phyloP scores from a whole-genome alignment of 2,329 filamentous ascomycete genomes.

The Lojkania enalia region DNA sequence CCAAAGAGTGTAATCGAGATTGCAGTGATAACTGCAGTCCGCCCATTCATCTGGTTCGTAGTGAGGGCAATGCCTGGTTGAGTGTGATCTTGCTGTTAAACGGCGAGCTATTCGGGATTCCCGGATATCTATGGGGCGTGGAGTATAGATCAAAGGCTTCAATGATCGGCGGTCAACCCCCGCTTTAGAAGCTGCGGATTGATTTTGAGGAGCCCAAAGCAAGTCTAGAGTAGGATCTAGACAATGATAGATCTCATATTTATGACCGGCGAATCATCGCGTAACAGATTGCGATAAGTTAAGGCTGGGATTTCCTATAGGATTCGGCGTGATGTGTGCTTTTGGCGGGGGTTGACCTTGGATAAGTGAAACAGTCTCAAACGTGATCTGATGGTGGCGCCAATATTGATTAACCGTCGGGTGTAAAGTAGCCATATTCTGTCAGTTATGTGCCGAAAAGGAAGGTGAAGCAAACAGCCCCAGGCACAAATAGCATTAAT shows the following conservation, averaged over 20 bases:
- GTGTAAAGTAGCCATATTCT: not conserved
- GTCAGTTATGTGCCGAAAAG: conserved; percentile 14
- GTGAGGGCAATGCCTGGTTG: not conserved
- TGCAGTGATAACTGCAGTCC: conserved; percentile 30
- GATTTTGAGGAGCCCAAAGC: no score
- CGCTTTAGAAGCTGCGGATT: no score
- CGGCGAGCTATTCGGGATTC: no score
- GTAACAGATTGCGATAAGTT: not conserved
- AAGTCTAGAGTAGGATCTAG: no score
- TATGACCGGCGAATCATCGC: not conserved
- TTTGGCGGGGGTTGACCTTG: no score
- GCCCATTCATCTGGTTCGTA: conserved; percentile 34
- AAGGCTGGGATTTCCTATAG: no score
- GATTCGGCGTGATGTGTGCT: no score
- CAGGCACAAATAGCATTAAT: not conserved
- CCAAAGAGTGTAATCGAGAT: conserved; percentile 32
- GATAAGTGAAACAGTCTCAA: conserved; percentile 21
- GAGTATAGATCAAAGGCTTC: no score
- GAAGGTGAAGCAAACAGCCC: conserved; percentile 13
- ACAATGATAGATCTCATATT: not conserved
- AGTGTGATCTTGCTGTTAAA: no score
- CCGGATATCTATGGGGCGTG: no score
- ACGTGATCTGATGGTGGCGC: conserved; percentile 13
- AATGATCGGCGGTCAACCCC: no score
- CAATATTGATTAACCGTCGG: conserved; percentile 14